Evolutionary conservation across 2,329 filamentous ascomycete genomes (phyloP).

Genomic region (Bipolaris gigantea): DNA sequence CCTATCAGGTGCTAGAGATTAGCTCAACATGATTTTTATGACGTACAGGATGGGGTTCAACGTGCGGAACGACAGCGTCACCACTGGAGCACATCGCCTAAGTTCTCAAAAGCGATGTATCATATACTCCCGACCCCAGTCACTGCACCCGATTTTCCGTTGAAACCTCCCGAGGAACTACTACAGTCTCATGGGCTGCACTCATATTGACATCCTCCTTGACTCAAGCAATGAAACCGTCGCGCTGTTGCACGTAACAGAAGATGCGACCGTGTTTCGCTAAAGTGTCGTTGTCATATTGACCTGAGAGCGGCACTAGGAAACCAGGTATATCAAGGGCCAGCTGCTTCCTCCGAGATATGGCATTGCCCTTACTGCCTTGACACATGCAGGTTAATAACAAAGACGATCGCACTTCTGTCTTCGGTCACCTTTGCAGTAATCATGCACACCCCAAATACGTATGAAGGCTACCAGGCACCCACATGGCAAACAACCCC

Average conservation of each 20-base stretch:
- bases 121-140: neutral
- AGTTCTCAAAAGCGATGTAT: neutral
- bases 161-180: neutral
- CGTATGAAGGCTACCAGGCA: neutral
- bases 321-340: neutral
- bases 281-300: neutral
- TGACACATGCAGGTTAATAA: neutral
- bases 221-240: neutral
- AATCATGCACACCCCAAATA: neutral
- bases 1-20: neutral
- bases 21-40: neutral
- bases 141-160: neutral
- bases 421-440: neutral
- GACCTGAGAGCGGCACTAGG: neutral
- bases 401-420: neutral
- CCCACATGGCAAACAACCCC: neutral
- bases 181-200: neutral
- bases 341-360: neutral
- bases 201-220: neutral
- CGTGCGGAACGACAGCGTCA: neutral
- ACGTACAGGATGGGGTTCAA: neutral
- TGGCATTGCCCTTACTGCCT: neutral
- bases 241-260: neutral
- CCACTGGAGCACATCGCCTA: neutral
- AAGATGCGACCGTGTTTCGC: neutral